A percentile compares a stretch with the other conserved stretches of the same genome.
Evolutionary conservation across 305 asterid species (phyloP).

Genomic region (Striga hermonthica): DNA sequence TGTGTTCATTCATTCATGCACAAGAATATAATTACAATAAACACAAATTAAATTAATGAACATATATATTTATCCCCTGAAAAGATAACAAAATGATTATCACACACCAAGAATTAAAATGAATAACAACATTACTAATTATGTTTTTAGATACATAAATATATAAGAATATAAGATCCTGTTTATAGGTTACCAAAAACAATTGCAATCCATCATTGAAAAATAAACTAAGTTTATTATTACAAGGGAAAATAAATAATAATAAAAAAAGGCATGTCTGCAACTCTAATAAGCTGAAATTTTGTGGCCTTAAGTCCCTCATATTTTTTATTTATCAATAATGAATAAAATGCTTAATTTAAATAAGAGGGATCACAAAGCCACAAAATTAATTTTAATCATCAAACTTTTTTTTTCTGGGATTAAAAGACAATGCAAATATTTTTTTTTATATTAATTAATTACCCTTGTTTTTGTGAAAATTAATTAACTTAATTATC

Average conservation of each 20-base stretch:
- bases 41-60: too few relatives aligned
- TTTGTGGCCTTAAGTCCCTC: conserved; percentile 35
- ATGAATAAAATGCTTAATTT: conserved; percentile 3
- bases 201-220: conserved; percentile 9
- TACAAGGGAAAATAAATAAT: conserved; percentile 26
- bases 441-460: neutral
- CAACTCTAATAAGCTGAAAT: conserved; percentile 35
- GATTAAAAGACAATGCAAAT: conserved; percentile 28
- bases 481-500: neutral
- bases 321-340: neutral
- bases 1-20: too few relatives aligned
- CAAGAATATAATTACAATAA: too few relatives aligned
- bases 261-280: conserved; percentile 32
- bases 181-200: conserved; percentile 24
- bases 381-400: conserved; percentile 18
- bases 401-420: conserved; percentile 34
- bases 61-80: too few relatives aligned
- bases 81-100: too few relatives aligned
- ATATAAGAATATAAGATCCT: conserved; percentile 20
- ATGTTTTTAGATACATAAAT: conserved; percentile 4
- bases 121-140: neutral
- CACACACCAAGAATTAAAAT: too few relatives aligned
- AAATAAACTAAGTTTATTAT: conserved; percentile 25
- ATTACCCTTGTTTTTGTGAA: conserved; percentile 23
- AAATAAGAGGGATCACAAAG: conserved; percentile 32